Evolutionary conservation across 2,329 filamentous ascomycete species (phyloP).

Genomic region (Periconia sp.): DNA sequence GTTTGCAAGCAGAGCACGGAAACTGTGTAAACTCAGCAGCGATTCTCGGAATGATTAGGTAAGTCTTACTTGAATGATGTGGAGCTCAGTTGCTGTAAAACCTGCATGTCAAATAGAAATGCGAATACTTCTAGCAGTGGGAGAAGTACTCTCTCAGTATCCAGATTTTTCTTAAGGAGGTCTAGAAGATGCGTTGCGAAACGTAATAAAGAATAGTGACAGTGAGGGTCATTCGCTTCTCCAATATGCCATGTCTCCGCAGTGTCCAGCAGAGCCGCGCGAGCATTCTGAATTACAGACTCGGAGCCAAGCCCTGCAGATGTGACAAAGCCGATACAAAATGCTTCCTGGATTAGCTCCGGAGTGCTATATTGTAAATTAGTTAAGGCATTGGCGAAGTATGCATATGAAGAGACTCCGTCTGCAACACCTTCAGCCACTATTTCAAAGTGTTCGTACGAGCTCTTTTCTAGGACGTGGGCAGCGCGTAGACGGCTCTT

Average conservation of each 20-base stretch:
- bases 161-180: conserved; percentile 37
- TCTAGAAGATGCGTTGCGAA: conserved; percentile 32
- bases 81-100: conserved; percentile 47
- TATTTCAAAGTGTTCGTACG: conserved; percentile 29
- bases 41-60: no score
- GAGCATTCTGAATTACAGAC: conserved; percentile 72
- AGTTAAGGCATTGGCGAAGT: conserved; percentile 62
- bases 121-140: conserved; percentile 78
- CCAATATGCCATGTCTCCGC: conserved; percentile 34
- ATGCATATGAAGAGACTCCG: conserved; percentile 63
- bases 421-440: conserved; percentile 15
- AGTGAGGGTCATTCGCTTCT: neutral
- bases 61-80: conserved; percentile 61
- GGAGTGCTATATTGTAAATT: conserved; percentile 19
- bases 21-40: conserved; percentile 41
- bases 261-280: conserved; percentile 65
- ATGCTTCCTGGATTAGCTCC: conserved; percentile 35
- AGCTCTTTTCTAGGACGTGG: conserved; percentile 20
- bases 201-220: conserved; percentile 29
- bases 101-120: conserved; percentile 65
- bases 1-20: conserved; percentile 69
- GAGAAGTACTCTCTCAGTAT: conserved; percentile 73
- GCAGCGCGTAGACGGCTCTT: conserved; percentile 67
- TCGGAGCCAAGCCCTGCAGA: conserved; percentile 82
- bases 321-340: conserved; percentile 72